Evolutionary conservation across 2,329 filamentous ascomycete genomes (phyloP).

Genomic region (Lasiodiplodia gonubiensis): DNA sequence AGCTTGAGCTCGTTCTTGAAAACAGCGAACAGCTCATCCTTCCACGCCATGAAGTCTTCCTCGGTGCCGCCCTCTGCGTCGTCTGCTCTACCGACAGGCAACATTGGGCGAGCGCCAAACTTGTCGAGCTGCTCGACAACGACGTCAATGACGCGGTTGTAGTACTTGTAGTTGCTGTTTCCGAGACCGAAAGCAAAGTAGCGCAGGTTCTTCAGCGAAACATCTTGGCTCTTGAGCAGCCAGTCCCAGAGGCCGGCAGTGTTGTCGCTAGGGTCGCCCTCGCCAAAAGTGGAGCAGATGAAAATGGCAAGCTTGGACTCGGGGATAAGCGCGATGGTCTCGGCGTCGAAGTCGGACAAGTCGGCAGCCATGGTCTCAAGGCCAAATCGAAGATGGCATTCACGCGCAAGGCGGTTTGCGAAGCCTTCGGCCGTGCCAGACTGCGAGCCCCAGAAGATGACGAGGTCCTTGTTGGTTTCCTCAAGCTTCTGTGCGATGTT

Average conservation of each 20-base stretch:
- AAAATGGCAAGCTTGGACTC: slow-evolving; percentile 42
- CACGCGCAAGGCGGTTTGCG: slow-evolving; percentile 49
- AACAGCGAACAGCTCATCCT: slow-evolving; percentile 43
- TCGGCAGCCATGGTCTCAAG: slow-evolving; percentile 51
- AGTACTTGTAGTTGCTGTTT: slow-evolving; percentile 56
- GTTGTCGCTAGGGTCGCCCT: slow-evolving; percentile 50
- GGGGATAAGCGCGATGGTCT: slow-evolving; percentile 43
- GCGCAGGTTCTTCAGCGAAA: slow-evolving; percentile 38
- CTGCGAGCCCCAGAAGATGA: slow-evolving; percentile 58
- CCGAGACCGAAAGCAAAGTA: slow-evolving; percentile 54
- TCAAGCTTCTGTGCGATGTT: slow-evolving; percentile 54
- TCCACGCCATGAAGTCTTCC: slow-evolving; percentile 52
- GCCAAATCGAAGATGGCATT: slow-evolving; percentile 49
- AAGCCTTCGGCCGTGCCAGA: slow-evolving; percentile 55
- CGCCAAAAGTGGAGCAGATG: slow-evolving; percentile 47
- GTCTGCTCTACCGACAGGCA: slow-evolving; percentile 46
- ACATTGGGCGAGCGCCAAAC: slow-evolving; percentile 42
- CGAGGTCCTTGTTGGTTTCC: slow-evolving; percentile 42
- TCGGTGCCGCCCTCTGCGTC: slow-evolving; percentile 51
- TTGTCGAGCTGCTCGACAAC: slow-evolving; percentile 41
- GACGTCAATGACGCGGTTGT: slow-evolving; percentile 50
- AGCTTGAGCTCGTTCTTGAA: slow-evolving; percentile 42
- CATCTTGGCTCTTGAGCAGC: slow-evolving; percentile 37
- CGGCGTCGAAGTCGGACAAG: slow-evolving; percentile 55
- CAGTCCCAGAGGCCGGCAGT: slow-evolving; percentile 43